Percentiles rank a stretch among this genome's conserved stretches.
Evolutionary conservation across 345 rosid species (phyloP).

Genomic region (Eucalyptus marginata): DNA sequence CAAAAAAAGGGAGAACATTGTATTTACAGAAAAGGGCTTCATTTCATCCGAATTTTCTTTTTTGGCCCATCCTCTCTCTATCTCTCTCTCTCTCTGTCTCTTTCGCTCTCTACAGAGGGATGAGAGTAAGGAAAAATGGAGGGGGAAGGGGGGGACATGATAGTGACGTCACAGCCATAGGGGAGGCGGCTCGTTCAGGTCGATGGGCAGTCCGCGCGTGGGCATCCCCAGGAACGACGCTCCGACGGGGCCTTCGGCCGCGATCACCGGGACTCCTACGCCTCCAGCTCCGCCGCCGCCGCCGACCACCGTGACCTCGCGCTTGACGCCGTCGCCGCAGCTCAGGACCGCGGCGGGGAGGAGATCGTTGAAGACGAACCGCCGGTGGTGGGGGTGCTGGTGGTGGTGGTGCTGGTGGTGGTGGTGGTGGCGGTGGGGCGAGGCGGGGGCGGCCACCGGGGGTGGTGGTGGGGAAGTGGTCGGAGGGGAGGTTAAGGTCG

Average conservation of each 20-base stretch:
- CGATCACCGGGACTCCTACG: not conserved
- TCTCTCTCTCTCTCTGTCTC: not conserved
- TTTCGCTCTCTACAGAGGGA: not conserved
- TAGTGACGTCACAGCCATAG: slow-evolving; percentile 42
- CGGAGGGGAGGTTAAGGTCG: not conserved
- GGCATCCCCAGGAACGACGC: slow-evolving; percentile 33
- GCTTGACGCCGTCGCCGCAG: not conserved
- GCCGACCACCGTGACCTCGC: slow-evolving; percentile 4
- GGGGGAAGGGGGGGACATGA: not conserved
- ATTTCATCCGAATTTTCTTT: not conserved
- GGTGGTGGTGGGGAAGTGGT: not conserved
- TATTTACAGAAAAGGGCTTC: not conserved
- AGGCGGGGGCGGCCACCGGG: not conserved
- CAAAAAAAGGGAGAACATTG: not conserved
- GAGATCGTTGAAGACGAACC: slow-evolving; percentile 31
- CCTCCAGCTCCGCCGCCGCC: not conserved
- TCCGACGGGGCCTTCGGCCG: slow-evolving; percentile 1
- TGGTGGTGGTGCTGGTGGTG: not conserved
- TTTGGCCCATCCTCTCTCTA: not conserved
- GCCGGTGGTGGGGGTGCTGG: slow-evolving; percentile 7
- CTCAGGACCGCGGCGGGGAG: slow-evolving; percentile 48
- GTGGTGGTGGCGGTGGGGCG: slow-evolving; percentile 7
- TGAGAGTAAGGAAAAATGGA: not conserved
- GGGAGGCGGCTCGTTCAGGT: slow-evolving; percentile 96
- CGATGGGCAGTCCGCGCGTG: slow-evolving; percentile 72